Percentiles rank a stretch among this genome's conserved stretches.
Conservation (phyloP, 2,329 filamentous ascomycete species). For the Aspergillus caelatus region DNA sequence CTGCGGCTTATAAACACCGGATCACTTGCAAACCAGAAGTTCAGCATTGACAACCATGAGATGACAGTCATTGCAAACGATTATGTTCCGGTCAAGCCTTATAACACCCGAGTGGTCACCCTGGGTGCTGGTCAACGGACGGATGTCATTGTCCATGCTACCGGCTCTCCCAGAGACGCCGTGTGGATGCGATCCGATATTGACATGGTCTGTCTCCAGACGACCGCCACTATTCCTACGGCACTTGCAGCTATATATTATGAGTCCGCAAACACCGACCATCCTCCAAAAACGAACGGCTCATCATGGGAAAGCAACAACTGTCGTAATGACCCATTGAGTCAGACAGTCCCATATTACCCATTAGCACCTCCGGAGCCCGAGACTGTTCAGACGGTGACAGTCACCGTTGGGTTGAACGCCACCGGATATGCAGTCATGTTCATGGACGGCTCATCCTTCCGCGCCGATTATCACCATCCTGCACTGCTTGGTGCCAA, state of each 20-base stretch:
- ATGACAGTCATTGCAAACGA: slow-evolving; percentile 68
- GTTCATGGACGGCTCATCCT: slow-evolving; percentile 1
- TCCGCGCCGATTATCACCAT: slow-evolving; percentile 6
- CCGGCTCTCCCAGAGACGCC: slow-evolving; percentile 23
- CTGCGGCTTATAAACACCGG: slow-evolving; percentile 46
- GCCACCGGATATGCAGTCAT: not conserved
- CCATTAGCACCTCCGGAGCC: not conserved
- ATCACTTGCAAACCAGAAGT: slow-evolving; percentile 31
- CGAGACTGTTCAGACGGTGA: not conserved
- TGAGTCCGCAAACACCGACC: too few relatives aligned
- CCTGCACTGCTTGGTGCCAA: not conserved
- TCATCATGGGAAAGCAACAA: slow-evolving; percentile 1
- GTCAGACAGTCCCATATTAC: not conserved
- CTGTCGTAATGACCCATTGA: slow-evolving; percentile 4
- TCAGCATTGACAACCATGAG: slow-evolving; percentile 60
- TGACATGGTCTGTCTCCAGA: slow-evolving; percentile 8
- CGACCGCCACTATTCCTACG: slow-evolving; percentile 1
- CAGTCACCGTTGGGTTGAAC: not conserved
- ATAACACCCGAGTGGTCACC: slow-evolving; percentile 62
- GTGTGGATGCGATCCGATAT: slow-evolving; percentile 17
- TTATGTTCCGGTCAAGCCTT: slow-evolving; percentile 65
- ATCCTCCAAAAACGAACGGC: too few relatives aligned
- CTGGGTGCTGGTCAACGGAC: slow-evolving; percentile 61
- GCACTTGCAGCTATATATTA: not conserved
- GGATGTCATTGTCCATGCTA: slow-evolving; percentile 35